phyloP scores from a whole-genome alignment of 1,139 yeast genomes.

The Pichia sp. region DNA sequence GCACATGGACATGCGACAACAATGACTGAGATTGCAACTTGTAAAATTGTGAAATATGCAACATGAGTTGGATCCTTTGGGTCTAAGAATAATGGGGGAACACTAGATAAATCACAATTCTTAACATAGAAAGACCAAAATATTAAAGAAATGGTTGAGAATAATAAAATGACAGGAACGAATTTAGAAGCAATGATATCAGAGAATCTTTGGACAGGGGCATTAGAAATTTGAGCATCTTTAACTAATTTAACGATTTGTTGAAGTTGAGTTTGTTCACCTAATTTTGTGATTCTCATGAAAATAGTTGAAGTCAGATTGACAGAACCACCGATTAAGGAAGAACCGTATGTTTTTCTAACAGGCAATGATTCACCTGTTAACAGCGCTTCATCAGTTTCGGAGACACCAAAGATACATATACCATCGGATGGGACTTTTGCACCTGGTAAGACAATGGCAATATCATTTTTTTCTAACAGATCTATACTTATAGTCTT shows the following conservation, averaged over 20 bases:
- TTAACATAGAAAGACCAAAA: slow-evolving; percentile 55
- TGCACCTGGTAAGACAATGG: slow-evolving; percentile 80
- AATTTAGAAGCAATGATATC: slow-evolving; percentile 84
- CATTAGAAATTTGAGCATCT: slow-evolving; percentile 84
- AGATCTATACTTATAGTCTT: slow-evolving; percentile 63
- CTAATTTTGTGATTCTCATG: slow-evolving; percentile 66
- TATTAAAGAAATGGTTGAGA: slow-evolving; percentile 64
- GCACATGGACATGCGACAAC: slow-evolving; percentile 99
- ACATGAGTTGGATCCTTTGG: slow-evolving; percentile 46
- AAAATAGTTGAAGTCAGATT: slow-evolving; percentile 77
- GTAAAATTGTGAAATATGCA: slow-evolving; percentile 55
- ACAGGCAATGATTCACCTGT: slow-evolving; percentile 91
- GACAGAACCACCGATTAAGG: slow-evolving; percentile 86
- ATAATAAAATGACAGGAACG: slow-evolving; percentile 69
- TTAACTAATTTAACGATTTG: slow-evolving; percentile 85
- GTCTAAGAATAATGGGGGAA: slow-evolving; percentile 58
- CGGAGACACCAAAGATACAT: slow-evolving; percentile 73
- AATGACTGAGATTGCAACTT: slow-evolving; percentile 87
- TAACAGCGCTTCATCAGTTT: slow-evolving; percentile 81
- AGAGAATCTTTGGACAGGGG: slow-evolving; percentile 89
- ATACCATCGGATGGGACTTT: slow-evolving; percentile 92
- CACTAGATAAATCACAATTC: slow-evolving; percentile 29
- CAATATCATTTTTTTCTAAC: slow-evolving; percentile 74
- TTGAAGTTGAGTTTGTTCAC: slow-evolving; percentile 81
- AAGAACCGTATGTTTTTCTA: slow-evolving; percentile 55